These are phyloP conservation scores for Corymbia citriodora DNA, from an alignment of 441 rosid genomes.

Conservation along the genomic window DNA sequence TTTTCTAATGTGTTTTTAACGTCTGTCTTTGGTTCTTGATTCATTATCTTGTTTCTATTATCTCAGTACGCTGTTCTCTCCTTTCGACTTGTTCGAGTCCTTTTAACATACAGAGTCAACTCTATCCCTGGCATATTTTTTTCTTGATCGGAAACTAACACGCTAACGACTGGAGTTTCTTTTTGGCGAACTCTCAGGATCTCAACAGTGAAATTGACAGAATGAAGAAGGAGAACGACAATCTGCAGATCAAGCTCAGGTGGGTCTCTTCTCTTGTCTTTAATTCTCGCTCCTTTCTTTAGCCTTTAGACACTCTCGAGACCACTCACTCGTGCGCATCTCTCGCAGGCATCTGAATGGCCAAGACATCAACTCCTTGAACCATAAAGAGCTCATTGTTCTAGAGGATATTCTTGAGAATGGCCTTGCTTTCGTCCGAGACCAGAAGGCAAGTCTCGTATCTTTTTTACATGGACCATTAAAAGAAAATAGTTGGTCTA, in stretches of 20 bases:
- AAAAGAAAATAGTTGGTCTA: not conserved
- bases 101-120: not conserved
- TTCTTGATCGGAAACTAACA: not conserved
- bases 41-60: not conserved
- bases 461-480: not conserved
- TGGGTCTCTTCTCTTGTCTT: constrained; percentile 26
- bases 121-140: constrained; percentile 18
- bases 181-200: constrained; percentile 23
- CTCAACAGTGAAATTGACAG: constrained; percentile 79
- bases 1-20: not conserved
- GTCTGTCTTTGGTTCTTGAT: not conserved
- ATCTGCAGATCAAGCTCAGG: constrained; percentile 71
- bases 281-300: not conserved
- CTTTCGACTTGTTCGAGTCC: not conserved
- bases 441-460: constrained; percentile 37
- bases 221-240: constrained; percentile 84
- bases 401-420: constrained; percentile 63
- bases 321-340: not conserved
- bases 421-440: constrained; percentile 52
- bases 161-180: not conserved
- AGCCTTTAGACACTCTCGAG: not conserved
- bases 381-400: constrained; percentile 46
- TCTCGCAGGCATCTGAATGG: constrained; percentile 69
- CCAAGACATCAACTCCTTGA: constrained; percentile 65
- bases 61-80: not conserved